Evolutionary conservation across 1,284 basidiomycete genomes (phyloP).

Genomic region (Inonotus obliquus): DNA sequence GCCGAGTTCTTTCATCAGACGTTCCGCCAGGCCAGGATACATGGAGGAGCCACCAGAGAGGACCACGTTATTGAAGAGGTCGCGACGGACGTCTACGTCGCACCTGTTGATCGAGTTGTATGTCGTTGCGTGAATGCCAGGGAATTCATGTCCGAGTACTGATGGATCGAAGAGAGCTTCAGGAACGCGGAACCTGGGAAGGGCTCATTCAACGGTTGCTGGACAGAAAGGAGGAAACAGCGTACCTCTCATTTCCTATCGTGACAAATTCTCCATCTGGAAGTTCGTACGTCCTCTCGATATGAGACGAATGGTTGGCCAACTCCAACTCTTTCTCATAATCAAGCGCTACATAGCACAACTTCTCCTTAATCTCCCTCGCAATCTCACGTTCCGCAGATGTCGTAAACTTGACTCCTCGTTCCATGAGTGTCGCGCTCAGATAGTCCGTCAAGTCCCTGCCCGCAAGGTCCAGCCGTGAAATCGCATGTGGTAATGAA

Average conservation of each 20-base stretch:
- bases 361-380: slow-evolving; percentile 68
- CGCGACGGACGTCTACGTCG: slow-evolving; percentile 80
- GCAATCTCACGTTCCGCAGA: slow-evolving; percentile 84
- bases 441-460: slow-evolving; percentile 93
- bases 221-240: slow-evolving; percentile 3
- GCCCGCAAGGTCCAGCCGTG: slow-evolving; percentile 92
- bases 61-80: slow-evolving; percentile 92
- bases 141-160: slow-evolving; percentile 89
- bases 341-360: slow-evolving; percentile 66
- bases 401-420: slow-evolving; percentile 94
- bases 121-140: slow-evolving; percentile 96
- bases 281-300: slow-evolving; percentile 96
- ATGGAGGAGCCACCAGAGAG: slow-evolving; percentile 96
- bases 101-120: slow-evolving; percentile 89
- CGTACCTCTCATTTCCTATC: slow-evolving; percentile 89
- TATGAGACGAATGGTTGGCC: slow-evolving; percentile 84
- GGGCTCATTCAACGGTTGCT: not conserved
- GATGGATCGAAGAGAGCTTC: slow-evolving; percentile 97
- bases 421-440: slow-evolving; percentile 91
- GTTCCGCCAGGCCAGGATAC: slow-evolving; percentile 96
- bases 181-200: slow-evolving; percentile 83
- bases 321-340: slow-evolving; percentile 87
- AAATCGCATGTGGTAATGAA: slow-evolving; percentile 91
- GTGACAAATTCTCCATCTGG: slow-evolving; percentile 97
- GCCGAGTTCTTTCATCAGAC: slow-evolving; percentile 98